Evolutionary conservation across 1,139 yeast genomes (phyloP).

Genomic region (Pichia cactophila): DNA sequence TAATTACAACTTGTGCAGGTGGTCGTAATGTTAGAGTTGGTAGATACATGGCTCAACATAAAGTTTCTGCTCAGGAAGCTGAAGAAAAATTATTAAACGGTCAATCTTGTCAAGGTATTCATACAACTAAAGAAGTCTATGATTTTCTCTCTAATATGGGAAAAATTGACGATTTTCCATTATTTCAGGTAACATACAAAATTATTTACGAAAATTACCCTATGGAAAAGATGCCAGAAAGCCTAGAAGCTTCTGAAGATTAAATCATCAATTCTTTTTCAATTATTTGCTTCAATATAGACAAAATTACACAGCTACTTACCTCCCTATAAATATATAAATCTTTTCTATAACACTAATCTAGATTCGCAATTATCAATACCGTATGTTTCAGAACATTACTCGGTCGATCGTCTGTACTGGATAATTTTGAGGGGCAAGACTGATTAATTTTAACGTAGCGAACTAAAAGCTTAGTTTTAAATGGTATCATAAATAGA

Average conservation of each 20-base stretch:
- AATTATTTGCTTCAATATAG: background rate
- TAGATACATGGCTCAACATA: slow-evolving; percentile 62
- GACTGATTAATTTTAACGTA: too few relatives aligned
- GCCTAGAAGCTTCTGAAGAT: slow-evolving; percentile 40
- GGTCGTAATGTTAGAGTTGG: slow-evolving; percentile 94
- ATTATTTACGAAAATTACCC: slow-evolving; percentile 68
- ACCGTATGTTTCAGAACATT: too few relatives aligned
- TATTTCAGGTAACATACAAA: slow-evolving; percentile 77
- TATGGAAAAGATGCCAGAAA: slow-evolving; percentile 55
- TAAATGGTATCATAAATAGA: too few relatives aligned
- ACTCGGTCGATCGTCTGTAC: background rate
- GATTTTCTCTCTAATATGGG: slow-evolving; percentile 62
- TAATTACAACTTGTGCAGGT: slow-evolving; percentile 93
- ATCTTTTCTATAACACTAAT: background rate
- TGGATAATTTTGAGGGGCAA: too few relatives aligned
- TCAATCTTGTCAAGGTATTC: slow-evolving; percentile 89
- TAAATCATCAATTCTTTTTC: slow-evolving; percentile 1
- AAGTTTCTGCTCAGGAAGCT: slow-evolving; percentile 66
- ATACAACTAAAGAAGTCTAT: slow-evolving; percentile 84
- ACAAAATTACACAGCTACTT: background rate
- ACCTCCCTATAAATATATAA: background rate
- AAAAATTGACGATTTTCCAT: slow-evolving; percentile 68
- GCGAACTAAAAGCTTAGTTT: too few relatives aligned
- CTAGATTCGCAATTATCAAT: background rate
- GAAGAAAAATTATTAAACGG: slow-evolving; percentile 83